These are phyloP conservation scores for Dipodascus albidus DNA, from an alignment of 805 yeast genomes.

Conservation along the genomic window DNA sequence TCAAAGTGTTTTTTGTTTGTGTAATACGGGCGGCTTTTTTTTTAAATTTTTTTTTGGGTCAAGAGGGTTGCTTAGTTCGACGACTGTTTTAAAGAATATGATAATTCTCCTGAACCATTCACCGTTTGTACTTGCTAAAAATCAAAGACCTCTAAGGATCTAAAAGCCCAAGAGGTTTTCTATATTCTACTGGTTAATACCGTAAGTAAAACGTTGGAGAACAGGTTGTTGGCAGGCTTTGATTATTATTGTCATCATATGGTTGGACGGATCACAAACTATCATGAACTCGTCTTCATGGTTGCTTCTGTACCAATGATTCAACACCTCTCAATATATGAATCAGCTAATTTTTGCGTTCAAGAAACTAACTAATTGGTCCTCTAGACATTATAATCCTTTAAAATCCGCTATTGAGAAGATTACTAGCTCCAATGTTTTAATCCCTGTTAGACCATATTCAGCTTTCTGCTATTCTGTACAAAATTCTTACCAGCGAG, in stretches of 20 bases:
- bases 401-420: no score
- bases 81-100: no score
- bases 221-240: no score
- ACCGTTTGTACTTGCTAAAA: no score
- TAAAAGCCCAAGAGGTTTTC: not conserved
- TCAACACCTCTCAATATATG: not conserved
- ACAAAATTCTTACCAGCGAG: not conserved
- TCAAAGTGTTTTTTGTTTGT: not conserved
- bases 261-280: not conserved
- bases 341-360: not conserved
- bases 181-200: not conserved
- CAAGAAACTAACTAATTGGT: not conserved
- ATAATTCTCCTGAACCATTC: no score
- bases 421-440: no score
- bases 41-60: not conserved
- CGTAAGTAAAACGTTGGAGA: not conserved
- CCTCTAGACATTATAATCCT: not conserved
- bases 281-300: not conserved
- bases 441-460: no score
- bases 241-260: no score
- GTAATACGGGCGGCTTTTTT: not conserved
- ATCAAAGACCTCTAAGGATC: not conserved
- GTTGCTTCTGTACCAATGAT: not conserved
- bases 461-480: no score
- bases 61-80: not conserved